Conservation (phyloP, 2,329 filamentous ascomycete genomes). For the Chaetomium strumarium region DNA sequence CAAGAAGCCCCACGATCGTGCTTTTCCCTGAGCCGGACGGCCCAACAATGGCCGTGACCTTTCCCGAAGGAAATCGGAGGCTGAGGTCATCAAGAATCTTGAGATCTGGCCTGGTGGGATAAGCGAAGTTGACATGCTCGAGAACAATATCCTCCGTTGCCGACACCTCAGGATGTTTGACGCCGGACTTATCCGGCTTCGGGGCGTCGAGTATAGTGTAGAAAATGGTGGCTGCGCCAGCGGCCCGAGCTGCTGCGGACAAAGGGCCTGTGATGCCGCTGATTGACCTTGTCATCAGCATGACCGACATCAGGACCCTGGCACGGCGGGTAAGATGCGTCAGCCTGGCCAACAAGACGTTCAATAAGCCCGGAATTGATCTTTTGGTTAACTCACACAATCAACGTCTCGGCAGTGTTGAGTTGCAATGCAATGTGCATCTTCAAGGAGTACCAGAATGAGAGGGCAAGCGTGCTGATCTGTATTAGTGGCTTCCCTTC, state of each 20-base stretch:
- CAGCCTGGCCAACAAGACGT: background rate
- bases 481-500: background rate
- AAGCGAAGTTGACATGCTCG: conserved; percentile 60
- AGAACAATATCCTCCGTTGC: conserved; percentile 51
- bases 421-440: conserved; percentile 43
- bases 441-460: conserved; percentile 58
- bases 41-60: conserved; percentile 73
- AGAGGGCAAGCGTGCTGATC: conserved; percentile 43
- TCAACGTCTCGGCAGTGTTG: conserved; percentile 46
- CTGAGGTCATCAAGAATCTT: conserved; percentile 47
- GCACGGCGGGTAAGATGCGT: conserved; percentile 9
- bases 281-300: conserved; percentile 51
- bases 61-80: conserved; percentile 55
- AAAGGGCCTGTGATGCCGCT: conserved; percentile 51
- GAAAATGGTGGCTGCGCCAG: conserved; percentile 50
- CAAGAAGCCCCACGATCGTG: conserved; percentile 64
- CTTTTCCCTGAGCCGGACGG: conserved; percentile 80
- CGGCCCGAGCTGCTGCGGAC: conserved; percentile 49
- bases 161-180: conserved; percentile 41
- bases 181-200: conserved; percentile 32
- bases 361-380: background rate
- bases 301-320: conserved; percentile 49
- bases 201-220: conserved; percentile 46
- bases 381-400: conserved; percentile 39
- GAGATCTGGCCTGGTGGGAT: conserved; percentile 44